Conservation (phyloP, 2,329 filamentous ascomycete genomes). For the Botrytis porri region DNA sequence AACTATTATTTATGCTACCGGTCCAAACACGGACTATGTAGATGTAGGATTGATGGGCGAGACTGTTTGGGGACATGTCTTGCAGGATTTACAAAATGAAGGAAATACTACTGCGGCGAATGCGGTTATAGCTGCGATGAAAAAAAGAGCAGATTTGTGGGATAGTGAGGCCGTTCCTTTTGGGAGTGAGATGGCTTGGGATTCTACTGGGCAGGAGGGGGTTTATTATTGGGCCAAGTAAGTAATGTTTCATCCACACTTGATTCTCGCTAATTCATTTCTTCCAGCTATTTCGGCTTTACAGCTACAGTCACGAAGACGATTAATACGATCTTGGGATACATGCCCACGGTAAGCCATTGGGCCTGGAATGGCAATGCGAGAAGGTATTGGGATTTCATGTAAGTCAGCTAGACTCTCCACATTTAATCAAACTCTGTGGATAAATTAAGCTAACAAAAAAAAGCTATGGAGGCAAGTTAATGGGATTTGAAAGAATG, state of each 20-base stretch:
- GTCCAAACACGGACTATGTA: conserved; percentile 44
- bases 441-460: background rate
- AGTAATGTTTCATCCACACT: background rate
- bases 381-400: conserved; percentile 44
- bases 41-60: conserved; percentile 57
- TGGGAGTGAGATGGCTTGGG: conserved; percentile 62
- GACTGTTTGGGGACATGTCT: conserved; percentile 53
- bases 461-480: conserved; percentile 34
- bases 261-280: background rate
- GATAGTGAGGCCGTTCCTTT: conserved; percentile 51
- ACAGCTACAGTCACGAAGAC: conserved; percentile 49
- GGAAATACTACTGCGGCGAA: conserved; percentile 42
- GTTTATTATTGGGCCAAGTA: conserved; percentile 55
- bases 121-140: conserved; percentile 47
- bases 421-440: background rate
- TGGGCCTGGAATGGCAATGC: conserved; percentile 64
- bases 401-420: conserved; percentile 36
- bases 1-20: conserved; percentile 45
- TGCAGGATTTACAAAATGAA: conserved; percentile 51
- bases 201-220: conserved; percentile 59
- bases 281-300: conserved; percentile 47
- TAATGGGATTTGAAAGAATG: conserved; percentile 46
- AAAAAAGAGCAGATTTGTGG: conserved; percentile 49
- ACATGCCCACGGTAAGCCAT: conserved; percentile 55
- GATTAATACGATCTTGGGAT: conserved; percentile 53